Evolutionary conservation across 2,329 filamentous ascomycete genomes (phyloP).

Genomic region (Aspergillus eucalypticola): DNA sequence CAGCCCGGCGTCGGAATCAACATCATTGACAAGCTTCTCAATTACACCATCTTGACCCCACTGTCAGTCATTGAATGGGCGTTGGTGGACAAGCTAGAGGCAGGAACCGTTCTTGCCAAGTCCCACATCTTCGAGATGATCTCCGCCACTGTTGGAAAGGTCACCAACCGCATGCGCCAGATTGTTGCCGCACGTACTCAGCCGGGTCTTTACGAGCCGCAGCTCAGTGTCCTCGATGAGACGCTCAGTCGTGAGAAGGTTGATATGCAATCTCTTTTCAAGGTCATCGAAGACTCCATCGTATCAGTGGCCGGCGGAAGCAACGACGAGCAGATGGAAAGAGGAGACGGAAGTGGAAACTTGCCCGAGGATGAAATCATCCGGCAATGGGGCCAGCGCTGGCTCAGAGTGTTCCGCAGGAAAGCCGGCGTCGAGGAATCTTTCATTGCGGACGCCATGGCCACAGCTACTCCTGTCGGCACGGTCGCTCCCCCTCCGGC

Average conservation of each 20-base stretch:
- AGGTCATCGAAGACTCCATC: slow-evolving; percentile 75
- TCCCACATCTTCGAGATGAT: slow-evolving; percentile 87
- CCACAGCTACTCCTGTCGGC: slow-evolving; percentile 48
- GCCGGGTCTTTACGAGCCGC: slow-evolving; percentile 54
- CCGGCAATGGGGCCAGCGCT: slow-evolving; percentile 77
- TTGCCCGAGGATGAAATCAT: slow-evolving; percentile 64
- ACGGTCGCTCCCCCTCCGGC: slow-evolving; percentile 32
- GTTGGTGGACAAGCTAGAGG: slow-evolving; percentile 65
- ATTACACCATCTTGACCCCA: slow-evolving; percentile 92
- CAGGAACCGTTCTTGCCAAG: slow-evolving; percentile 68
- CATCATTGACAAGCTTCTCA: slow-evolving; percentile 94
- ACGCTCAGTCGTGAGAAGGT: slow-evolving; percentile 68
- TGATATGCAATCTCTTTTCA: slow-evolving; percentile 78
- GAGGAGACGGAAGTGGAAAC: slow-evolving; percentile 53
- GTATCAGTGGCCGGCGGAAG: slow-evolving; percentile 69
- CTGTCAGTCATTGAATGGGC: slow-evolving; percentile 88
- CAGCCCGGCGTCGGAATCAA: slow-evolving; percentile 90
- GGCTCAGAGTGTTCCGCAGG: slow-evolving; percentile 81
- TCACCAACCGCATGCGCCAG: slow-evolving; percentile 81
- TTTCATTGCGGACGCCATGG: slow-evolving; percentile 58
- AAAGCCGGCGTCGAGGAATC: slow-evolving; percentile 84
- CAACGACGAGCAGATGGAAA: slow-evolving; percentile 75
- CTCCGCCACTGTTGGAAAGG: slow-evolving; percentile 83
- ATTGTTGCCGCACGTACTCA: slow-evolving; percentile 67
- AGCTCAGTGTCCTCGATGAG: slow-evolving; percentile 63